These are phyloP conservation scores for Fusarium cicatricum DNA, from an alignment of 2,329 filamentous ascomycete genomes.

Conservation along the genomic window DNA sequence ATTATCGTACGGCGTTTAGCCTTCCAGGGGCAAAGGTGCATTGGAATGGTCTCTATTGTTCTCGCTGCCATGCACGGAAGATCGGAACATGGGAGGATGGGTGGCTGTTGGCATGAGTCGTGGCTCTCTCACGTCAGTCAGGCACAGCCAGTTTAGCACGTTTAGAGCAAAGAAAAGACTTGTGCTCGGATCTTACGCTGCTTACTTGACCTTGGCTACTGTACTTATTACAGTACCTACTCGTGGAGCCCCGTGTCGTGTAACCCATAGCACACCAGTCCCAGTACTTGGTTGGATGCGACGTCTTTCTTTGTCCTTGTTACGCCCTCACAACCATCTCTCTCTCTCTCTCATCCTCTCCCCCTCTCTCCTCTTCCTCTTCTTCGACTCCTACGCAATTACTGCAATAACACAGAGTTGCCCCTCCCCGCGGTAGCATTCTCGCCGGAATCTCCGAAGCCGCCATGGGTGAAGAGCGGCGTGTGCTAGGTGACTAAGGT, in stretches of 20 bases:
- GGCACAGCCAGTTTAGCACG: not conserved
- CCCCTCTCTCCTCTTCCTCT: not conserved
- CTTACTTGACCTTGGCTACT: conserved; percentile 8
- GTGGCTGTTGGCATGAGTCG: conserved; percentile 30
- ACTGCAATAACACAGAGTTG: conserved; percentile 10
- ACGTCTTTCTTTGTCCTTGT: not conserved
- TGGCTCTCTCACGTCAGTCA: conserved; percentile 6
- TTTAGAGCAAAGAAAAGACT: not conserved
- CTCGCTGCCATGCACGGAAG: conserved; percentile 7
- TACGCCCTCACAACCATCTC: conserved; percentile 16
- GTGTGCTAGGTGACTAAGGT: conserved; percentile 28
- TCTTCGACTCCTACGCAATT: not conserved
- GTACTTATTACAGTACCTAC: too few relatives aligned
- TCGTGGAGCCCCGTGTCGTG: conserved; percentile 23
- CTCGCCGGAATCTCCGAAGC: conserved; percentile 23
- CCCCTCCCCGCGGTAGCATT: conserved; percentile 22
- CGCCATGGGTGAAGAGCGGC: conserved; percentile 22
- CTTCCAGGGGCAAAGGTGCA: conserved; percentile 22
- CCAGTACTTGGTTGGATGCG: not conserved
- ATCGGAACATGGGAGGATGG: conserved; percentile 9
- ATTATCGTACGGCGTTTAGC: conserved; percentile 25
- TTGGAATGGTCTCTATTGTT: conserved; percentile 30
- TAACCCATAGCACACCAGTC: conserved; percentile 18
- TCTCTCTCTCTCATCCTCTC: too few relatives aligned
- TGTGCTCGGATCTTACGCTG: not conserved